Evolutionary conservation across 495 filamentous ascomycete species (phyloP).

Genomic region (Trichoderma orchidacearum): DNA sequence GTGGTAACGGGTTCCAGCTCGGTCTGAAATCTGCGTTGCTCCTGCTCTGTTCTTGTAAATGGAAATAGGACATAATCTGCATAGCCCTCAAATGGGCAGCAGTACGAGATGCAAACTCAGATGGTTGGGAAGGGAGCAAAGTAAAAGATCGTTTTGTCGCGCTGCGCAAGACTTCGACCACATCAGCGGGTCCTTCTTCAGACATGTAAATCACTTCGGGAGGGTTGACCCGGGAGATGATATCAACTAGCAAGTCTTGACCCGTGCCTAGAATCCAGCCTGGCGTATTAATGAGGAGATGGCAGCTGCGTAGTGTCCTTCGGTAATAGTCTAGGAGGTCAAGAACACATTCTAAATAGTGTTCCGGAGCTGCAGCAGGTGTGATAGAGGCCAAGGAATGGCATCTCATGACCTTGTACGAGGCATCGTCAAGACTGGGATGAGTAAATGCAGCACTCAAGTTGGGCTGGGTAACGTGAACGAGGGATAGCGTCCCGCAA

Average conservation of each 20-base stretch:
- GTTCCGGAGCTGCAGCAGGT: conserved; percentile 53
- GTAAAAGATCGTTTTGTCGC: conserved; percentile 21
- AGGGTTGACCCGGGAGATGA: conserved; percentile 36
- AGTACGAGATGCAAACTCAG: conserved; percentile 47
- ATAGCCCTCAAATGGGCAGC: conserved; percentile 59
- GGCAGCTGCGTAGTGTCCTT: conserved; percentile 24
- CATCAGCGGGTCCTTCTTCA: conserved; percentile 50
- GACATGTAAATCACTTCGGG: conserved; percentile 66
- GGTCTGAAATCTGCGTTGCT: neutral
- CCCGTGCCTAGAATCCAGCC: conserved; percentile 74
- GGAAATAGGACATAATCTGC: conserved; percentile 74
- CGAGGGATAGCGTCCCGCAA: conserved; percentile 63
- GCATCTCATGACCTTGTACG: conserved; percentile 36
- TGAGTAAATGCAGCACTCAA: conserved; percentile 68
- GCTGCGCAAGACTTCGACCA: conserved; percentile 39
- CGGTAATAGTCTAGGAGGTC: conserved; percentile 58
- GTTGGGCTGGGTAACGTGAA: conserved; percentile 46
- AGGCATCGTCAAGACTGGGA: conserved; percentile 23
- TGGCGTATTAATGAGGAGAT: conserved; percentile 68
- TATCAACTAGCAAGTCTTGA: conserved; percentile 51
- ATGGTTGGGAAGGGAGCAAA: conserved; percentile 44
- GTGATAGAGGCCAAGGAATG: conserved; percentile 63
- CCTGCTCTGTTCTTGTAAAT: conserved; percentile 17
- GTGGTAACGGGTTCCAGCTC: conserved; percentile 22
- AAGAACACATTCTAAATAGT: conserved; percentile 53